Evolutionary conservation across 345 rosid genomes (phyloP).

Genomic region (Populus simonii): DNA sequence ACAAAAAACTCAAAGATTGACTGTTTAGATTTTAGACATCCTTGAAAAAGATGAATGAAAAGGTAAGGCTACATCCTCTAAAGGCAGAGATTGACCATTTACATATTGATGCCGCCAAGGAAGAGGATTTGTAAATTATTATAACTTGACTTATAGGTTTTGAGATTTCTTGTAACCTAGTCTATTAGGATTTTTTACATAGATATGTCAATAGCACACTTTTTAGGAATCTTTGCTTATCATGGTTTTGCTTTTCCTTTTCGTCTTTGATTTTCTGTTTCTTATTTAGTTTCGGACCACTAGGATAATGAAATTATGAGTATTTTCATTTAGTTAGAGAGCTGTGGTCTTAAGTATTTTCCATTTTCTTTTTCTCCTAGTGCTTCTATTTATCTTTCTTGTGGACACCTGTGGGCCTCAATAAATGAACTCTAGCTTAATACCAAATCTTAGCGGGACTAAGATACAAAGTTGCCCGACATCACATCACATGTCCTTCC

Average conservation of each 20-base stretch:
- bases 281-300: too few relatives aligned
- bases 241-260: neutral
- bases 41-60: neutral
- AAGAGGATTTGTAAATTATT: neutral
- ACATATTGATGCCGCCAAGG: neutral
- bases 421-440: neutral
- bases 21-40: neutral
- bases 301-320: too few relatives aligned
- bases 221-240: neutral
- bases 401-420: neutral
- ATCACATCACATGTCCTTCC: neutral
- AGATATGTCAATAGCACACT: neutral
- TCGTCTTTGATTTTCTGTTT: neutral
- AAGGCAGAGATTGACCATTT: neutral
- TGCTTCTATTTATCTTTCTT: neutral
- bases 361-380: neutral
- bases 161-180: neutral
- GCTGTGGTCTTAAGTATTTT: neutral
- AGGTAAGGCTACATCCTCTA: neutral
- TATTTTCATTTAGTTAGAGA: neutral
- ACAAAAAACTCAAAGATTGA: neutral
- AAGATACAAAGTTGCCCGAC: neutral
- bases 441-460: neutral
- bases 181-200: neutral
- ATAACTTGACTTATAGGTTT: neutral